phyloP scores from a whole-genome alignment of 139 green algal genomes.

The Chlamydomonas urium region DNA sequence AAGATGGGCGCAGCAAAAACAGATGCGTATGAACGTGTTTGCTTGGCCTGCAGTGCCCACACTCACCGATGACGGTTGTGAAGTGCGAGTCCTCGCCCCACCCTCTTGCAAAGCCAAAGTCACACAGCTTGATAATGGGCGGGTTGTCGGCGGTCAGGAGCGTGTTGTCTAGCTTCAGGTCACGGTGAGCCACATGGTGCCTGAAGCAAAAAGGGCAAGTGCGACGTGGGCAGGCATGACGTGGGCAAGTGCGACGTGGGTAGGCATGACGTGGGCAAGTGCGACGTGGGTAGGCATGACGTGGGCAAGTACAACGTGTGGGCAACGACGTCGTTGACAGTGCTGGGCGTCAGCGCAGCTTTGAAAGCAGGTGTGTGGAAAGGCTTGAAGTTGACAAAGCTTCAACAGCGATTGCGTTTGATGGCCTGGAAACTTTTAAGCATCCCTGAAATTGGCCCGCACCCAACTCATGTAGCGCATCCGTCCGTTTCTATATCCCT shows the following conservation, averaged over 20 bases:
- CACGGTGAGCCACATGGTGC: conserved; percentile 36
- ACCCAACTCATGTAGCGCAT: no score
- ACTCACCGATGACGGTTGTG: conserved; percentile 57
- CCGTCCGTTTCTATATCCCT: no score
- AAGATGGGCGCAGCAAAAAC: no score
- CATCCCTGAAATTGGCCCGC: neutral
- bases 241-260: neutral
- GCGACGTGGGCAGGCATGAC: neutral
- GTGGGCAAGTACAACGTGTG: neutral
- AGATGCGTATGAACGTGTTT: no score
- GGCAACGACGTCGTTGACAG: neutral
- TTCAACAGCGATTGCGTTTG: neutral
- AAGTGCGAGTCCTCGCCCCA: conserved; percentile 61
- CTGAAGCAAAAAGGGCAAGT: conserved; percentile 5
- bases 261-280: neutral
- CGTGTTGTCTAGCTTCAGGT: conserved; percentile 86
- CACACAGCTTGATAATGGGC: conserved; percentile 58
- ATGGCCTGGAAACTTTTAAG: neutral
- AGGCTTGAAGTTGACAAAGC: neutral
- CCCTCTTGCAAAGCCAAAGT: conserved; percentile 60
- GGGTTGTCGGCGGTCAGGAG: conserved; percentile 56
- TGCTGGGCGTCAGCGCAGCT: neutral
- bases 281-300: neutral
- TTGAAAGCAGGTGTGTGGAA: neutral
- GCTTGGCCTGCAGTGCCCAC: no score